Evolutionary conservation across 2,329 filamentous ascomycete species (phyloP).

Genomic region (Colletotrichum cereale): DNA sequence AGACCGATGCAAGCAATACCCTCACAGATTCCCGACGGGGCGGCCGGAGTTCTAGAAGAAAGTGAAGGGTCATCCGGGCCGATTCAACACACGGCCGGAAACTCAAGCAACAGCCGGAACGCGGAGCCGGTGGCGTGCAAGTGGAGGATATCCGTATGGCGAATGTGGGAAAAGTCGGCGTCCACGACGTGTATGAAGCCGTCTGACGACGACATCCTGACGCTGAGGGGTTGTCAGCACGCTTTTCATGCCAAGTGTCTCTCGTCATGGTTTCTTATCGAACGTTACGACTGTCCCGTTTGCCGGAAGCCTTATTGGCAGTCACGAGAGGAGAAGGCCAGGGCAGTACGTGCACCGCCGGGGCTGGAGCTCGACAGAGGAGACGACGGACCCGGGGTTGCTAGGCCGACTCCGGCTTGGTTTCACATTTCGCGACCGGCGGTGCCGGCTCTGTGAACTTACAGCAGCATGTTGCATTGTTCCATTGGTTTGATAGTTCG

Average conservation of each 20-base stretch:
- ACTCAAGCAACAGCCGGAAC: not conserved
- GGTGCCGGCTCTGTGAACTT: slow-evolving; percentile 9
- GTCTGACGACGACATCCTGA: slow-evolving; percentile 50
- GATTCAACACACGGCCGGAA: not conserved
- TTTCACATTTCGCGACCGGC: not conserved
- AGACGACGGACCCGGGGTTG: slow-evolving; percentile 5
- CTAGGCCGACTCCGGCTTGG: slow-evolving; percentile 15
- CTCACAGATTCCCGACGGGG: slow-evolving; percentile 7
- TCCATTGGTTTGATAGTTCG: not conserved
- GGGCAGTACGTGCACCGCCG: slow-evolving; percentile 18
- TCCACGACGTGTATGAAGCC: not conserved
- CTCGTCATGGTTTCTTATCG: slow-evolving; percentile 54
- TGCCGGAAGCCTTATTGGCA: slow-evolving; percentile 53
- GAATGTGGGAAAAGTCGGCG: slow-evolving; percentile 9
- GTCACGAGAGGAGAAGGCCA: slow-evolving; percentile 25
- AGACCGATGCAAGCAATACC: slow-evolving; percentile 12
- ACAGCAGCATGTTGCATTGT: not conserved
- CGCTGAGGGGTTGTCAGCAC: slow-evolving; percentile 53
- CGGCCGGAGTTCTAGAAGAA: slow-evolving; percentile 13
- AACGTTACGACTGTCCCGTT: slow-evolving; percentile 54
- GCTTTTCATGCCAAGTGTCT: slow-evolving; percentile 56
- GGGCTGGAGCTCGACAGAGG: slow-evolving; percentile 17
- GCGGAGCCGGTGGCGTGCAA: not conserved
- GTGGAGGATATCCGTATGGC: slow-evolving; percentile 8
- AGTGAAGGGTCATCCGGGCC: slow-evolving; percentile 6